Base-by-base conservation (phyloP, 2,329 filamentous ascomycete species). In the Venturia asperata region DNA sequence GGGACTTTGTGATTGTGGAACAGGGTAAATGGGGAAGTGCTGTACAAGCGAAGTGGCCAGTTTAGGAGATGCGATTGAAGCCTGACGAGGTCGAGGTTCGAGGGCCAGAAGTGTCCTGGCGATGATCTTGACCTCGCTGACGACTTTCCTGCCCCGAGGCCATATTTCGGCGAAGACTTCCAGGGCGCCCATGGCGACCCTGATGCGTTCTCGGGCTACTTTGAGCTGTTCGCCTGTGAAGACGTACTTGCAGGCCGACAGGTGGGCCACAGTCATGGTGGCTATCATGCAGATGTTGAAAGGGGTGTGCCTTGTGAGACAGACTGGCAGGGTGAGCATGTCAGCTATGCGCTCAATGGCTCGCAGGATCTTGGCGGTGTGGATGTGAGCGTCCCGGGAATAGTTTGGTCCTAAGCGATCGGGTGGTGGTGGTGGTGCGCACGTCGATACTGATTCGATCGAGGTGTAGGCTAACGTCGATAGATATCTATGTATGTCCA, bases 221-320 rank as follows among this genome's bases (percentile, higher is more conserved):
- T 85, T 85, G 68, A 86, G 86, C 71, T 87, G 86, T 37, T 63
- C 61, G 67, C 82, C 79, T 70, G 74, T 74, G 69, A 76, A 13
- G 74, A 73, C 78, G 70, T 80, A 79, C 6, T 84, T 85, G 85
- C 91, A 96, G 68, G 89, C 89, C 65, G 88, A 90, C 27, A 95
- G 81, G 71, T 94, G 90, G 5, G 93, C 88, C 70, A 92, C 89
- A 6, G 90, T 90, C 27, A 88, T 89, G 62, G 93, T 79, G 1
- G 90, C 90, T 62, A 94, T 80, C 45, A 89, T 87, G 72, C 90
- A 94, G 41, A 88, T 90, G 77, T 94, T 91, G 76, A 93, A 92
- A 66, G 91, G 90, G 0, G 86, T 92, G 76, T 96, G 90, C 39
- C 85, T 85, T 5, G 87, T 81, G 1, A 93, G 78, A 0, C 86